These are phyloP conservation scores for Canna indica DNA, from an alignment of 176 grass and related monocot species.

Conservation along the genomic window DNA sequence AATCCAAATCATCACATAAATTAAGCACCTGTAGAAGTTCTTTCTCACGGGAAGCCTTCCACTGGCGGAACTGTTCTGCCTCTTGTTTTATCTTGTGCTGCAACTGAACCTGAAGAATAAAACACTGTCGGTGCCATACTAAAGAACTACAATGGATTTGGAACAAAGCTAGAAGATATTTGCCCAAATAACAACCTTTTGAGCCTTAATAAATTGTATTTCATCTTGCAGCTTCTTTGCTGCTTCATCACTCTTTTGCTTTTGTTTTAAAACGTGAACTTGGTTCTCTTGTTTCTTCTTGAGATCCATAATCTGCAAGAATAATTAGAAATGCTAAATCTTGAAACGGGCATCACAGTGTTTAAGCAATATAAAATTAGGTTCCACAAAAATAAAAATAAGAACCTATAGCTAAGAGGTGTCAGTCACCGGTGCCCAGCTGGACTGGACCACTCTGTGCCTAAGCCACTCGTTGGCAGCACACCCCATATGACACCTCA, in stretches of 20 bases:
- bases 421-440: no score
- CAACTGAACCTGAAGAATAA: conserved; percentile 58
- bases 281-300: conserved; percentile 99
- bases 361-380: no score
- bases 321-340: neutral
- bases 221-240: conserved; percentile 99
- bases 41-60: conserved; percentile 98
- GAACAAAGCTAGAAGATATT: no score
- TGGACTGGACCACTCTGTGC: no score
- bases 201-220: conserved; percentile 97
- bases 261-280: conserved; percentile 93
- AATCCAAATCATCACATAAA: conserved; percentile 8
- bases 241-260: conserved; percentile 98
- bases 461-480: no score
- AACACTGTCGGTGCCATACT: no score
- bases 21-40: conserved; percentile 80
- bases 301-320: conserved; percentile 73
- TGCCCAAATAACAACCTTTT: conserved; percentile 46
- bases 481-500: no score
- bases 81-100: conserved; percentile 99
- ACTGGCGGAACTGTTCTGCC: conserved; percentile 91
- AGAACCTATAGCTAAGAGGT: no score
- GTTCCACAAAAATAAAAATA: no score
- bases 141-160: no score
- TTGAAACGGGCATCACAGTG: no score